A percentile compares a stretch with the other conserved stretches of the same genome.
phyloP scores from a whole-genome alignment of 2,329 filamentous ascomycete genomes.

The Colletotrichum chrysophilum region DNA sequence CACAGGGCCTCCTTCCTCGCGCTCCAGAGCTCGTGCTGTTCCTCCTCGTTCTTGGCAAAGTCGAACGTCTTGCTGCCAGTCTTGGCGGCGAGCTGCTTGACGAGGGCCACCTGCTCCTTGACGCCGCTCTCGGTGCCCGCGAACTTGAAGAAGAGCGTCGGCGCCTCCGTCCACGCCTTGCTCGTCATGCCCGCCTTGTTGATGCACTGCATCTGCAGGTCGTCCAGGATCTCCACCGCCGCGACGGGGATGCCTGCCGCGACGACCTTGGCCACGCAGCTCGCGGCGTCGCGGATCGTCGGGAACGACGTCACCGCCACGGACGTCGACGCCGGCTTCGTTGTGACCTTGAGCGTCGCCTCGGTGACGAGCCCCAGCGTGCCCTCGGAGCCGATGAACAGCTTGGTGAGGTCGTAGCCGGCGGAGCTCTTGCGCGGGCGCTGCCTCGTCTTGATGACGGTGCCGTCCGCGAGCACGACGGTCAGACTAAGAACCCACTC shows the following conservation, averaged over 20 bases:
- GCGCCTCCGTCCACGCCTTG: constrained; percentile 72
- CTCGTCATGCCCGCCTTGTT: constrained; percentile 70
- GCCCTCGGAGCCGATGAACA: constrained; percentile 91
- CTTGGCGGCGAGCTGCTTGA: constrained; percentile 66
- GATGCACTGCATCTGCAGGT: constrained; percentile 82
- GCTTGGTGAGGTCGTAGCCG: constrained; percentile 87
- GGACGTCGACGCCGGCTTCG: constrained; percentile 78
- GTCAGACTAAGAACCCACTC: constrained; percentile 91
- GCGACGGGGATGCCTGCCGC: constrained; percentile 82
- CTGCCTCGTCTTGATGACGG: constrained; percentile 87
- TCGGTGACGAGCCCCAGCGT: constrained; percentile 92
- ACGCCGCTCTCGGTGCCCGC: constrained; percentile 72
- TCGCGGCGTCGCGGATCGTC: constrained; percentile 71
- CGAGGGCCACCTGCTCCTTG: constrained; percentile 78
- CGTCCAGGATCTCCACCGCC: constrained; percentile 91
- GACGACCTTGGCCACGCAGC: constrained; percentile 82
- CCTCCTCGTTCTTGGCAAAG: constrained; percentile 73
- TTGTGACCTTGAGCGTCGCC: constrained; percentile 85
- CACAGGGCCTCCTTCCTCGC: constrained; percentile 85
- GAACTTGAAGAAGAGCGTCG: constrained; percentile 88
- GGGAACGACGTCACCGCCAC: constrained; percentile 75
- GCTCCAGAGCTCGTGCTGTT: constrained; percentile 81
- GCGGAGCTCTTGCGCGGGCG: constrained; percentile 88
- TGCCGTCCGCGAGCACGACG: constrained; percentile 89
- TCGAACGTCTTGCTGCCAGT: constrained; percentile 74